Conservation (phyloP, 1,284 basidiomycete species). For the Ceratobasidium sp. region DNA sequence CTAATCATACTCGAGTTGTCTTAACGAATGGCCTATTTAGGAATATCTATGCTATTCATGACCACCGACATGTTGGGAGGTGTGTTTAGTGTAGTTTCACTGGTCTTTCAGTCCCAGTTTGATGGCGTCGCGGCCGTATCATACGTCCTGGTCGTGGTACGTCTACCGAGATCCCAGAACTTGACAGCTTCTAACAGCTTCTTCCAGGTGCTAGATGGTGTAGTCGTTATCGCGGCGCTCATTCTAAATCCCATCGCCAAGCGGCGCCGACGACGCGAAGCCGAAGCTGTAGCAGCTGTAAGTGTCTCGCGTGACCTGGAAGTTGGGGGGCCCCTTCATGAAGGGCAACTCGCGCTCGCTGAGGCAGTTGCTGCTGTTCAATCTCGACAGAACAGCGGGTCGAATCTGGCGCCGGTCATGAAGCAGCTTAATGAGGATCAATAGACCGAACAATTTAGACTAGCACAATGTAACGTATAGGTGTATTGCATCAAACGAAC, state of each 20-base stretch:
- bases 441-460: neutral
- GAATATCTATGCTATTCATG: constrained; percentile 76
- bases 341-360: constrained; percentile 27
- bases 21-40: constrained; percentile 33
- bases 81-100: constrained; percentile 74
- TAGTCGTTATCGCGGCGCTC: constrained; percentile 66
- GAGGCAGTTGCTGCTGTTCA: constrained; percentile 37
- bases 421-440: constrained; percentile 21
- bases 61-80: constrained; percentile 76
- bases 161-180: constrained; percentile 47
- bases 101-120: constrained; percentile 73
- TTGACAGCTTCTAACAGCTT: constrained; percentile 14
- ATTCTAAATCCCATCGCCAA: constrained; percentile 68
- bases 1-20: no score
- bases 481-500: constrained; percentile 7
- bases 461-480: neutral
- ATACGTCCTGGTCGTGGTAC: constrained; percentile 69
- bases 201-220: constrained; percentile 65
- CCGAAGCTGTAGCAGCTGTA: constrained; percentile 22
- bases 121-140: constrained; percentile 74
- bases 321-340: constrained; percentile 5
- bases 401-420: neutral
- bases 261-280: constrained; percentile 54
- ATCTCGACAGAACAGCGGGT: constrained; percentile 8
- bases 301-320: constrained; percentile 12